Base-by-base conservation (phyloP, 805 yeast species). In the Wickerhamiella occidentalis region DNA sequence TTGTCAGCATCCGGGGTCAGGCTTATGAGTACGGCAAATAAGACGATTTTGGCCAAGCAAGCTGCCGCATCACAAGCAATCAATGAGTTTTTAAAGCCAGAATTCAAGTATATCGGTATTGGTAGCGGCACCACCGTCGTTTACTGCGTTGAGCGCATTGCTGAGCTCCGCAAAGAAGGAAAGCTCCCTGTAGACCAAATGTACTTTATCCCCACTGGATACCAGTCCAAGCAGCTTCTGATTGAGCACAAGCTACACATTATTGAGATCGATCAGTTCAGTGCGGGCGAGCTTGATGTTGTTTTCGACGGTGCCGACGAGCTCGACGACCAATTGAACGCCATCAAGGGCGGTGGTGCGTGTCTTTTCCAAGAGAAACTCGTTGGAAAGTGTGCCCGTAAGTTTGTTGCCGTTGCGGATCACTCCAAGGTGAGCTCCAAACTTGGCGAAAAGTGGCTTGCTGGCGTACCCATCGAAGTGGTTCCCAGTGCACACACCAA, bases 281-380 rank as follows among this genome's bases (percentile, higher is more conserved):
- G 57, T 6, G 60, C 62, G 45, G 85, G 94, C 2, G 73, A 74
- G 22, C 69, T 92, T 41, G 98, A 92, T 63, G 78, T 92, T 58
- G 95, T 96, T 1, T 92, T 92, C 64, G 99, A 92, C 65, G 99
- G 99, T 41, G 97, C 98, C 2, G 99, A 92, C 66, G 98, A 92
- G 67, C 88, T 88, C 51, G 98, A 90, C 65, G 62, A 76, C 3
- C 62, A 73, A 18, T 72, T 92, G 58, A 85, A 87, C 62, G 79
- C 88, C 59, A 92, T 92, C 64, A 92, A 92, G 68, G 99, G 99
- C 56, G 99, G 99, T 45, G 99, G 99, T 38, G 99, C 96, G 1
- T 92, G 99, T 66, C 72, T 87, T 54, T 82, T 92, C 69, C 98
- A 90, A 69, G 99, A 92, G 65, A 92, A 92, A 68, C 73, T 92